Conservation (phyloP, 441 rosid genomes). For the Viola pubescens region DNA sequence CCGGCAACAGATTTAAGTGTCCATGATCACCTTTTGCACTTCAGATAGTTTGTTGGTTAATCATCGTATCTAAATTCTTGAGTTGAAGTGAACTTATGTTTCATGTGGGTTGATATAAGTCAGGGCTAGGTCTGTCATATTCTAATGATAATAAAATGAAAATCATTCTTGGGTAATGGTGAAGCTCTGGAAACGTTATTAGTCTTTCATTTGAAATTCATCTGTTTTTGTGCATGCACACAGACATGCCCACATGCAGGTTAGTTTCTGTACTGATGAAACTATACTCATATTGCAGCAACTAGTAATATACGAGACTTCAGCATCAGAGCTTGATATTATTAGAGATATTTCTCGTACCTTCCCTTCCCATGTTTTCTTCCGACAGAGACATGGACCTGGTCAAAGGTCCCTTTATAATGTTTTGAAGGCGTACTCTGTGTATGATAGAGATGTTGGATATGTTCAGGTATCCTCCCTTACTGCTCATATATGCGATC, state of each 20-base stretch:
- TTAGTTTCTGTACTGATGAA: constrained; percentile 11
- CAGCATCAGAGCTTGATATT: constrained; percentile 89
- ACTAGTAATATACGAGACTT: constrained; percentile 84
- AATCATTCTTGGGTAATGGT: background rate
- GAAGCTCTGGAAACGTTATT: background rate
- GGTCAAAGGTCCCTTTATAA: constrained; percentile 94
- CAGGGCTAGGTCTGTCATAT: too few species aligned
- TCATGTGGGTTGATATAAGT: too few species aligned
- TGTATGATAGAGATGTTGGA: constrained; percentile 88
- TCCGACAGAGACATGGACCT: constrained; percentile 96
- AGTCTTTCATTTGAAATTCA: background rate
- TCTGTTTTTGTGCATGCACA: constrained; percentile 6
- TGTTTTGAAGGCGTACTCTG: constrained; percentile 95
- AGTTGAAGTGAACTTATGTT: too few species aligned
- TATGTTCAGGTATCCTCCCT: constrained; percentile 66
- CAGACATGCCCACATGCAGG: background rate
- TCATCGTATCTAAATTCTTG: too few species aligned
- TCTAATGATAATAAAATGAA: background rate
- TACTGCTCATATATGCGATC: constrained; percentile 8
- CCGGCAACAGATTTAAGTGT: too few species aligned
- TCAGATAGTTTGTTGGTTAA: too few species aligned
- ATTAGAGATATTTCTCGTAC: constrained; percentile 93
- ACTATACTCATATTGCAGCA: constrained; percentile 44
- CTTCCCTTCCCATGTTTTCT: constrained; percentile 94
- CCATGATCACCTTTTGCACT: too few species aligned